Evolutionary conservation across 2,329 filamentous ascomycete genomes (phyloP).

Genomic region (Fusarium cyanostomum): DNA sequence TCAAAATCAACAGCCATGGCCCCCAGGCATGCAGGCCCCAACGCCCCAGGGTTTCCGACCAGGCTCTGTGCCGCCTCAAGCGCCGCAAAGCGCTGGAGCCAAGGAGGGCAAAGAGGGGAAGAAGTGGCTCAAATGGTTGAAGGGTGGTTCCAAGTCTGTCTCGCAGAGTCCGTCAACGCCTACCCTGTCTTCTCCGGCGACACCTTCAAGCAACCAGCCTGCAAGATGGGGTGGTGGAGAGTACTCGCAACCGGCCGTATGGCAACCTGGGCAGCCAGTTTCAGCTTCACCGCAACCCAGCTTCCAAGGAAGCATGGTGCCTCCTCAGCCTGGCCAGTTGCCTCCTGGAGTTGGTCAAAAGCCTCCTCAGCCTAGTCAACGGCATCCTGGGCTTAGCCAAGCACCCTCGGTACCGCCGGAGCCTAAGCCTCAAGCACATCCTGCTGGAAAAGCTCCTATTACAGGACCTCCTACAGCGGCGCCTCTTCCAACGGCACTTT

Average conservation of each 20-base stretch:
- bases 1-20: slow-evolving; percentile 26
- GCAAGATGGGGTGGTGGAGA: slow-evolving; percentile 35
- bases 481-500: not conserved
- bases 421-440: not conserved
- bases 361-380: not conserved
- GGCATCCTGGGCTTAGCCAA: not conserved
- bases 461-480: not conserved
- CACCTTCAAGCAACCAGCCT: slow-evolving; percentile 7
- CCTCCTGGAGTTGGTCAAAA: not conserved
- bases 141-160: slow-evolving; percentile 37
- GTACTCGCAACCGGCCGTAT: slow-evolving; percentile 32
- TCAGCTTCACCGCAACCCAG: not conserved
- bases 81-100: slow-evolving; percentile 25
- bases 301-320: slow-evolving; percentile 11
- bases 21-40: slow-evolving; percentile 26
- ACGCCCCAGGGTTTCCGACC: slow-evolving; percentile 22
- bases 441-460: not conserved
- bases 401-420: not conserved
- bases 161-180: slow-evolving; percentile 31
- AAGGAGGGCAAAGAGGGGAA: slow-evolving; percentile 38
- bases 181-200: slow-evolving; percentile 12
- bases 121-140: slow-evolving; percentile 42
- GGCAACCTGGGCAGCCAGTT: slow-evolving; percentile 35
- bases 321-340: not conserved
- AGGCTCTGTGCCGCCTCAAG: slow-evolving; percentile 30